Evolutionary conservation across 345 rosid species (phyloP), one percentile per base, ranked within the genome.

Genomic region (Sisymbrium irio): DNA sequence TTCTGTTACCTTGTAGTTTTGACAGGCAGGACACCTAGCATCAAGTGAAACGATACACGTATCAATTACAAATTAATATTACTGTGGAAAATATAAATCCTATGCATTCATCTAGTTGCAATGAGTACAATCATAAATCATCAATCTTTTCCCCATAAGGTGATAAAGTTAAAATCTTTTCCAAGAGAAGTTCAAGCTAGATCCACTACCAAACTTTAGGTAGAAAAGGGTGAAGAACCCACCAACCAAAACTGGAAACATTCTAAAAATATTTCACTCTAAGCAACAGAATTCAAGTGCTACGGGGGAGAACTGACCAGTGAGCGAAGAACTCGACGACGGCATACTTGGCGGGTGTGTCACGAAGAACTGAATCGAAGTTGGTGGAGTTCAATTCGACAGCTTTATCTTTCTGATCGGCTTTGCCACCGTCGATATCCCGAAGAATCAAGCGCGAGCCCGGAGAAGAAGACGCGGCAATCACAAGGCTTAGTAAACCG

Each of bases 1-100:
- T 35, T 55, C 62, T 11, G 15, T 56, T 86, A 95, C 99, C 99
- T 90, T 92, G 77, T 96, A 96, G 81, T 92, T 96, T 83, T 97
- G 83, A 86, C 98, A 96, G 61, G 99, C 97, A 76, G 99, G 99
- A 62, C 99, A 92, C 99, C 97, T 95, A 84, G 75, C 78, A 80
- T 49, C 53, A 46, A 60, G 69, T 42, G 19, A 66, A 69, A 62
- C 22, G 3, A 51, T 69, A 69, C 28, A 62, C 11, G 7, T 4
- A 55, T 76, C 75, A 76, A 18, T 19, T 58, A 2, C 42, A 72
- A 71, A 61, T 10, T 49, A 27, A 27, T 36, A 27, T 27, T 3
- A 28, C 32, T 1, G 11, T 61, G 2, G 1, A 9, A 60, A 30
- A 44, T 5, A 37, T 3, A 13, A 65, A 46, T 0, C 10, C 13